Evolutionary conservation across 306 rosid species (phyloP).

Genomic region (Abrus pulchellus): DNA sequence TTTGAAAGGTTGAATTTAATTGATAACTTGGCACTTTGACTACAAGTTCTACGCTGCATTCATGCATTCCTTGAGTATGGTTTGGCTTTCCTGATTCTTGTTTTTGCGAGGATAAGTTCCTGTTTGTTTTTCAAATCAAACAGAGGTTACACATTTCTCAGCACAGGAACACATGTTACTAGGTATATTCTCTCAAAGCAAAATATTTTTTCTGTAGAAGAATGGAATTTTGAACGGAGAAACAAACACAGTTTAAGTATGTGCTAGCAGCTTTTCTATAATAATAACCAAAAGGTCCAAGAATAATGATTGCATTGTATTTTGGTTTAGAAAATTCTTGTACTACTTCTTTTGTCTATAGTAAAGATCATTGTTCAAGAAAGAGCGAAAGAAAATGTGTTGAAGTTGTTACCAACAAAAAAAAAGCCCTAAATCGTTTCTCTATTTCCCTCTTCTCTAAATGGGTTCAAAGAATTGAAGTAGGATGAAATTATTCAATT

Average conservation of each 20-base stretch:
- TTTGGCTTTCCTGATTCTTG: constrained; percentile 30
- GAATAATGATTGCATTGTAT: constrained; percentile 38
- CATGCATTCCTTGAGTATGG: constrained; percentile 5
- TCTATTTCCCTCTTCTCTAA: neutral
- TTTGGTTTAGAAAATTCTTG: constrained; percentile 29
- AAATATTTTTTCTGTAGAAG: too few species aligned
- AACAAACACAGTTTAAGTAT: neutral
- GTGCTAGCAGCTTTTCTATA: constrained; percentile 3
- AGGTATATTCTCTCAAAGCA: too few species aligned
- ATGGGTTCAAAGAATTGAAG: constrained; percentile 6
- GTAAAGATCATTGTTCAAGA: neutral
- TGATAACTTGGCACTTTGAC: constrained; percentile 16
- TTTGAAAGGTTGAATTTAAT: neutral
- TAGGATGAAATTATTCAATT: neutral
- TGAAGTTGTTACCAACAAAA: constrained; percentile 26
- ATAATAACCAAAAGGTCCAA: constrained; percentile 8
- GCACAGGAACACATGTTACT: too few species aligned
- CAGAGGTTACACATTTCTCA: too few species aligned
- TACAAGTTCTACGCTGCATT: constrained; percentile 25
- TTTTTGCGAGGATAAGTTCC: constrained; percentile 21
- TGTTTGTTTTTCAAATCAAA: too few species aligned
- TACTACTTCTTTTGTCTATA: neutral
- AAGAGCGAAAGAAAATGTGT: constrained; percentile 3
- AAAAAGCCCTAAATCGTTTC: neutral
- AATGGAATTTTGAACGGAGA: too few species aligned